Evolutionary conservation across 2,329 filamentous ascomycete genomes (phyloP).

Genomic region (Pseudogymnoascus sp.): DNA sequence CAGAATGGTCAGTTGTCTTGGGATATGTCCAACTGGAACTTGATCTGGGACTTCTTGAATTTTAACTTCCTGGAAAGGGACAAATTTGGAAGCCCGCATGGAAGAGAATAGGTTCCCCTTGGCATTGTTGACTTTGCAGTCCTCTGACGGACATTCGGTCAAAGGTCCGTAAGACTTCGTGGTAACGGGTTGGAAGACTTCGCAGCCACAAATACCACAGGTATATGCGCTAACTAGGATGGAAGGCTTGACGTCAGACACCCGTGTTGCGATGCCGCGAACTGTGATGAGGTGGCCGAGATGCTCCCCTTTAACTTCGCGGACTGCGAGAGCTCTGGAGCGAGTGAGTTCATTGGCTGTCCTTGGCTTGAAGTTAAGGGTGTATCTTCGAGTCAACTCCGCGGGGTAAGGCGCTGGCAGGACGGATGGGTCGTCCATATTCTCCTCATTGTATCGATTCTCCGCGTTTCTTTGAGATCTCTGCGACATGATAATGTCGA

Average conservation of each 20-base stretch:
- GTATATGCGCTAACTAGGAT: constrained; percentile 98
- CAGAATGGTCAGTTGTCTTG: constrained; percentile 79
- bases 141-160: constrained; percentile 78
- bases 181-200: constrained; percentile 93
- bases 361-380: constrained; percentile 89
- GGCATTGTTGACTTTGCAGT: constrained; percentile 83
- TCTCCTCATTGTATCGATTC: constrained; percentile 60
- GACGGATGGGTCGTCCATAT: constrained; percentile 55
- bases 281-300: constrained; percentile 90
- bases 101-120: constrained; percentile 92
- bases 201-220: constrained; percentile 90
- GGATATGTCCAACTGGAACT: constrained; percentile 95
- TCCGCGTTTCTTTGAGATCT: constrained; percentile 80
- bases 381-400: constrained; percentile 88
- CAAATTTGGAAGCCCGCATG: constrained; percentile 91
- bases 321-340: constrained; percentile 70
- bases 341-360: constrained; percentile 62
- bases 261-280: constrained; percentile 86
- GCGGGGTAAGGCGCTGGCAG: constrained; percentile 79
- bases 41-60: constrained; percentile 99
- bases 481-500: constrained; percentile 94
- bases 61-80: constrained; percentile 97
- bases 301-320: constrained; percentile 87
- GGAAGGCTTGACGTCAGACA: constrained; percentile 95
- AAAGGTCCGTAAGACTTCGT: constrained; percentile 88